A percentile compares a stretch with the other conserved stretches of the same genome.
phyloP scores from a whole-genome alignment of 2,329 filamentous ascomycete genomes.

The Plenodomus lindquistii region DNA sequence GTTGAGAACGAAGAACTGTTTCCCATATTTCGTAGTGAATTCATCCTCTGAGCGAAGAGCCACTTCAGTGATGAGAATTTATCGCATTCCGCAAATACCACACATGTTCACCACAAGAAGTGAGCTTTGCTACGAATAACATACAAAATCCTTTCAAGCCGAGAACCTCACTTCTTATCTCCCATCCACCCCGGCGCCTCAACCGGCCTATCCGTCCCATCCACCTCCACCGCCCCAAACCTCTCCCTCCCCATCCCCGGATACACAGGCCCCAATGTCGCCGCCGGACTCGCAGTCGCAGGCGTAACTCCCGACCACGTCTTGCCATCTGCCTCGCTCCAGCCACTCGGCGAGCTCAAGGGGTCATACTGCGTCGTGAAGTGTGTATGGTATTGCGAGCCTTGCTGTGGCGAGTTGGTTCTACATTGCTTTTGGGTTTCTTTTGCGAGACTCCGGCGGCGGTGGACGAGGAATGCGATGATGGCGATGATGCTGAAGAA shows the following conservation, averaged over 20 bases:
- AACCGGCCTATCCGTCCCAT: conserved; percentile 10
- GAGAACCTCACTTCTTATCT: not conserved
- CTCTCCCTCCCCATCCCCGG: conserved; percentile 5
- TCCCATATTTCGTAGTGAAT: too few species aligned
- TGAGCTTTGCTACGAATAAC: too few species aligned
- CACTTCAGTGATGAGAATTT: too few species aligned
- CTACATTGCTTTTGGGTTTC: not conserved
- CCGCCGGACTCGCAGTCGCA: conserved; percentile 7
- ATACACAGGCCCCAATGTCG: conserved; percentile 2
- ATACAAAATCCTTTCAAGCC: too few species aligned
- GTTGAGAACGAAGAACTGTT: too few species aligned
- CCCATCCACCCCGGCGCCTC: conserved; percentile 7
- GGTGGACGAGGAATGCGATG: conserved; percentile 25
- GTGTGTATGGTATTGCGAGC: not conserved
- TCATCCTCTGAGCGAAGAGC: too few species aligned
- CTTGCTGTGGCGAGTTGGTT: not conserved
- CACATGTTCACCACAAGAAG: too few species aligned
- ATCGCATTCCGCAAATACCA: too few species aligned
- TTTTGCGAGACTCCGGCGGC: conserved; percentile 10
- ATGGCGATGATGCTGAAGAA: conserved; percentile 29
- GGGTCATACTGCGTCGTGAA: conserved; percentile 12
- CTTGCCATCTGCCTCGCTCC: not conserved
- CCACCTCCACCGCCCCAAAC: conserved; percentile 14
- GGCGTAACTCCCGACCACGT: conserved; percentile 1
- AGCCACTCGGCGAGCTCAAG: conserved; percentile 6